Base-by-base conservation (phyloP, 192 early-diverging fungal species). In the Linnemannia elongata region DNA sequence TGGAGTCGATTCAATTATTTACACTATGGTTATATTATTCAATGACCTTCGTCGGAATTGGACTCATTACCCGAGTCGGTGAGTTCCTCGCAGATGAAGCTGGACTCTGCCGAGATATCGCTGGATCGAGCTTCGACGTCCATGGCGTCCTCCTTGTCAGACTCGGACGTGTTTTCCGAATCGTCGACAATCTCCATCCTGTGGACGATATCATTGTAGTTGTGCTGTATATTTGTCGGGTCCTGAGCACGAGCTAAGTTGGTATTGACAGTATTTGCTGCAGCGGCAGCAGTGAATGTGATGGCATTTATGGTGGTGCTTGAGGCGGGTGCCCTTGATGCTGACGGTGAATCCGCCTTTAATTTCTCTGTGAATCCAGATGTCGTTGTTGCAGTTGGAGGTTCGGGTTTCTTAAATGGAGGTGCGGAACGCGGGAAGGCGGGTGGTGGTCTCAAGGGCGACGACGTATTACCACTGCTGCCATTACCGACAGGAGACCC, bases 61-160 rank as follows among this genome's bases (percentile, higher is more conserved):
- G 36, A 17, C 10, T 18, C n/a, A n/a, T 24, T 44, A 9, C 81
- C 80, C 3, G 78, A 47, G 20, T 87, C 85, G 3, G 85, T 81
- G 35, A 87, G 72, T 7, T 87, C 85, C 15, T 52, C 60, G 27
- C 80, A 81, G 27, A 87, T 69, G 47, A 81, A 33, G n/a, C 80
- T 81, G 27, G 85, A 87, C 44, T 87, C 85, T 6, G 27, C 72
- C 18, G 85, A 87, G 12, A 87, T 52, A 22, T 87, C 79, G 30
- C 82, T 81, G 2, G 35, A 24, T 73, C 27, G 41, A 0, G 72
- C 22, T 3, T 24, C 38, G 69, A 7, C 18, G 4, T 70, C 20
- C 69, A 30, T 18, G 24, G 52, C 42, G 24, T 78, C 38, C 17
- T 85, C 74, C 52, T n/a, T 30, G n/a, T 79, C 82, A 35, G 82